Evolutionary conservation across 2,329 filamentous ascomycete genomes (phyloP).

Genomic region (Aspergillus fructus): DNA sequence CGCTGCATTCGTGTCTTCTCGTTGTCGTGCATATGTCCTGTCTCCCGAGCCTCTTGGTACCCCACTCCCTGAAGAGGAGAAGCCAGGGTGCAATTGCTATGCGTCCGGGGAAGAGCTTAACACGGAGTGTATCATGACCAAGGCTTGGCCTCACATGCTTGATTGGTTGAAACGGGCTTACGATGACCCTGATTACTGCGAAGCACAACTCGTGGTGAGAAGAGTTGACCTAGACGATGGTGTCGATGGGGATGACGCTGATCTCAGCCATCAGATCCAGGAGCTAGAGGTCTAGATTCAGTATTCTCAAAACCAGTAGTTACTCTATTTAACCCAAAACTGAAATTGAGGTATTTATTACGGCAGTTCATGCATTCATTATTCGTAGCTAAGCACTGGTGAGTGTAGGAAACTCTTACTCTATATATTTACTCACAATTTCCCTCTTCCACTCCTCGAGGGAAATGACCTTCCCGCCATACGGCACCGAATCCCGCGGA

Average conservation of each 20-base stretch:
- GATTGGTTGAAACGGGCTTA: slow-evolving; percentile 62
- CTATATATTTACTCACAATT: slow-evolving; percentile 20
- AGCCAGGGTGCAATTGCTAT: slow-evolving; percentile 66
- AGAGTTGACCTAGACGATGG: slow-evolving; percentile 6
- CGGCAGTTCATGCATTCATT: too few relatives aligned
- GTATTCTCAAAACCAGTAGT: too few relatives aligned
- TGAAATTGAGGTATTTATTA: too few relatives aligned
- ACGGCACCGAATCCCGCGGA: slow-evolving; percentile 23
- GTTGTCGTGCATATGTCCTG: slow-evolving; percentile 61
- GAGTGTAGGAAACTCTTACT: slow-evolving; percentile 10
- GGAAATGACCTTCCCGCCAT: slow-evolving; percentile 19
- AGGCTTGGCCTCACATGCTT: slow-evolving; percentile 55
- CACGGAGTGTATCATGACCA: slow-evolving; percentile 63
- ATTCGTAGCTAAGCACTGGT: neutral
- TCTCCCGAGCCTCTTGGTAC: slow-evolving; percentile 53
- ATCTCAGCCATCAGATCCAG: neutral
- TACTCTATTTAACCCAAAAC: too few relatives aligned
- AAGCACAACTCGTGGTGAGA: slow-evolving; percentile 33
- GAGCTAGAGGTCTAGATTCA: too few relatives aligned
- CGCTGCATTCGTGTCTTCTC: slow-evolving; percentile 46
- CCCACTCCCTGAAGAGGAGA: slow-evolving; percentile 54
- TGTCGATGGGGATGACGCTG: neutral
- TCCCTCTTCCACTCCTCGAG: slow-evolving; percentile 23
- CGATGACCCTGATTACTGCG: slow-evolving; percentile 41
- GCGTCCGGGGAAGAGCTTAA: slow-evolving; percentile 63